These are phyloP conservation scores for Cystobasidium slooffiae DNA, from an alignment of 1,284 basidiomycete genomes.

Conservation along the genomic window DNA sequence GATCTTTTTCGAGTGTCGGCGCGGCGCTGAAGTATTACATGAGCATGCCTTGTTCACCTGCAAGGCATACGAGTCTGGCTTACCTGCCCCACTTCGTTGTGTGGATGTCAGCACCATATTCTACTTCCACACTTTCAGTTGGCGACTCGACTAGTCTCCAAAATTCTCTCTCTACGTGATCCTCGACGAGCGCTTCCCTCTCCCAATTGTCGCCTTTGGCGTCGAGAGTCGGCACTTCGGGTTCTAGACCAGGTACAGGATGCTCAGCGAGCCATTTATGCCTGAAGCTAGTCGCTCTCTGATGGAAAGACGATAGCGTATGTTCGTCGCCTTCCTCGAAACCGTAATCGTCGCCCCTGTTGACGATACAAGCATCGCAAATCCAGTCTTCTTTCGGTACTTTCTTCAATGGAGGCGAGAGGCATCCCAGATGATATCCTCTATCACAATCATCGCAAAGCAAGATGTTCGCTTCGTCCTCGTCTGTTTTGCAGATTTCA, in stretches of 20 bases:
- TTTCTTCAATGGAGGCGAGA: conserved; percentile 80
- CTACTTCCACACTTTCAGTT: conserved; percentile 92
- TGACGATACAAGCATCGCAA: conserved; percentile 89
- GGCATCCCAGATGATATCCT: conserved; percentile 95
- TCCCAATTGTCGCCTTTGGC: conserved; percentile 30
- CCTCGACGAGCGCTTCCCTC: conserved; percentile 60
- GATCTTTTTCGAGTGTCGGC: conserved; percentile 91
- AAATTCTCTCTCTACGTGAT: conserved; percentile 92
- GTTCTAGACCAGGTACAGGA: conserved; percentile 47
- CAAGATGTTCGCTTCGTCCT: conserved; percentile 85
- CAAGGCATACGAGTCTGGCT: conserved; percentile 44
- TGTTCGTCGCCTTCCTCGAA: conserved; percentile 99
- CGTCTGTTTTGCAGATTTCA: conserved; percentile 70
- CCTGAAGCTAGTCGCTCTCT: conserved; percentile 85
- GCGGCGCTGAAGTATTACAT: conserved; percentile 69
- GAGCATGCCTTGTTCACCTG: not conserved
- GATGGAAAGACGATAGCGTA: conserved; percentile 86
- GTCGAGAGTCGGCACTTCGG: conserved; percentile 42
- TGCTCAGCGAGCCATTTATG: conserved; percentile 72
- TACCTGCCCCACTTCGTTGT: conserved; percentile 96
- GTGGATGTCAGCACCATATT: conserved; percentile 98
- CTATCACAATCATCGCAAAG: conserved; percentile 97
- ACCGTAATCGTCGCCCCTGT: conserved; percentile 95
- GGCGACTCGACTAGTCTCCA: conserved; percentile 92
- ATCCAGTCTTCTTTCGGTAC: conserved; percentile 96